A percentile compares a stretch with the other conserved stretches of the same genome.
Evolutionary conservation across 495 filamentous ascomycete species (phyloP).

Genomic region (Lichina pygmaea): DNA sequence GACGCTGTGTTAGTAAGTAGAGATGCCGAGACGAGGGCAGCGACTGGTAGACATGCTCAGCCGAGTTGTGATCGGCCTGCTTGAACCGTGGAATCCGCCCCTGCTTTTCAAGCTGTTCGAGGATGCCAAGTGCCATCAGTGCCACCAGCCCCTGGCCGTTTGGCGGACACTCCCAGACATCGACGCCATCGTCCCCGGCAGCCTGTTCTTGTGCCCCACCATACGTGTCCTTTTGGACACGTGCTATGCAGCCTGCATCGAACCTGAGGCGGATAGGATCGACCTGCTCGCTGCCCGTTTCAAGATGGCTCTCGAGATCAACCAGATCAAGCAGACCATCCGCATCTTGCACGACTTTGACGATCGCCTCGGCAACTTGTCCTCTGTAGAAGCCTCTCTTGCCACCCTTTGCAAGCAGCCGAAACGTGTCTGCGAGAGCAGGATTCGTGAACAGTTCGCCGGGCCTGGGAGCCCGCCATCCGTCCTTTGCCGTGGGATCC

Average conservation of each 20-base stretch:
- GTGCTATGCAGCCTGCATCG: constrained; percentile 34
- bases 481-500: constrained; percentile 34
- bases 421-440: constrained; percentile 57
- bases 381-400: constrained; percentile 85
- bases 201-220: constrained; percentile 15
- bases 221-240: constrained; percentile 14
- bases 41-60: constrained; percentile 8
- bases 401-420: constrained; percentile 47
- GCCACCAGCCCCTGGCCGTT: constrained; percentile 94
- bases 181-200: constrained; percentile 26
- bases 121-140: constrained; percentile 74
- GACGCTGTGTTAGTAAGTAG: neutral
- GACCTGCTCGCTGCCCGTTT: constrained; percentile 47
- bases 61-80: constrained; percentile 20
- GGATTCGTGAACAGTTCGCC: constrained; percentile 86
- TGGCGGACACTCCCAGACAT: constrained; percentile 93
- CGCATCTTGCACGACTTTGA: constrained; percentile 47
- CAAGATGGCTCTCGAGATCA: constrained; percentile 51
- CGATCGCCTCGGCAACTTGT: constrained; percentile 45
- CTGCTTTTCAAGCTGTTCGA: constrained; percentile 53
- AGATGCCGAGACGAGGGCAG: neutral
- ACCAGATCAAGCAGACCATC: constrained; percentile 58
- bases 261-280: constrained; percentile 62
- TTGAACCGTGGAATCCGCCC: constrained; percentile 45
- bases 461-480: constrained; percentile 38